Percentiles rank a stretch among this genome's conserved stretches.
phyloP scores from a whole-genome alignment of 257 asterid genomes.

The Solanum medicagineum region DNA sequence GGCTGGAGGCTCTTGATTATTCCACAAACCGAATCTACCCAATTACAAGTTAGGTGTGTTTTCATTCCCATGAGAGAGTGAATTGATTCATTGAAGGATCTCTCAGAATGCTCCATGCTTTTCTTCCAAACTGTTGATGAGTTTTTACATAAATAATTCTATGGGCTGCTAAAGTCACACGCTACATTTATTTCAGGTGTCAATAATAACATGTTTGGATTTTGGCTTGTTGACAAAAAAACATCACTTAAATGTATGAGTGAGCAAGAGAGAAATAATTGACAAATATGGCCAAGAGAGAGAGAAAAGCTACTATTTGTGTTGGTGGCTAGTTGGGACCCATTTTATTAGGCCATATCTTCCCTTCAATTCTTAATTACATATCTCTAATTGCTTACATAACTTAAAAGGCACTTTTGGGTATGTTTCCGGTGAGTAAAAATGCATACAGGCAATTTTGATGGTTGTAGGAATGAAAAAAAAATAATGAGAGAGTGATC shows the following conservation, averaged over 20 bases:
- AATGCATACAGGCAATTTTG: too few species aligned
- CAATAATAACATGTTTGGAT: background rate
- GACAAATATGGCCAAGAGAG: background rate
- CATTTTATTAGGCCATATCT: background rate
- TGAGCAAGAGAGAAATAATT: background rate
- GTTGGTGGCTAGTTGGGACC: background rate
- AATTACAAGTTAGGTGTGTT: background rate
- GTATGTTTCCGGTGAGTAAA: too few species aligned
- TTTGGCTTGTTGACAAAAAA: conserved; percentile 3
- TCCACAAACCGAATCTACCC: conserved; percentile 4
- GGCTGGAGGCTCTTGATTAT: background rate
- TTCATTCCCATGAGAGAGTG: conserved; percentile 2
- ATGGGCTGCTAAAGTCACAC: background rate
- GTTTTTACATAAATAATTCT: background rate
- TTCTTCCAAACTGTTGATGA: background rate
- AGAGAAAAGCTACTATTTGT: background rate
- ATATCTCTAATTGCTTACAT: too few species aligned
- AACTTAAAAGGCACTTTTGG: too few species aligned
- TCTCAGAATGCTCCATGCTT: background rate
- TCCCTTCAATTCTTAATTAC: background rate
- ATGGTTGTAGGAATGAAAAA: too few species aligned
- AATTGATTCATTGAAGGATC: background rate
- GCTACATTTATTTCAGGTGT: background rate
- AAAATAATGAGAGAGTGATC: too few species aligned
- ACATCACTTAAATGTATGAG: background rate